Base-by-base conservation (phyloP, 306 rosid species). In the Malus asiatica region DNA sequence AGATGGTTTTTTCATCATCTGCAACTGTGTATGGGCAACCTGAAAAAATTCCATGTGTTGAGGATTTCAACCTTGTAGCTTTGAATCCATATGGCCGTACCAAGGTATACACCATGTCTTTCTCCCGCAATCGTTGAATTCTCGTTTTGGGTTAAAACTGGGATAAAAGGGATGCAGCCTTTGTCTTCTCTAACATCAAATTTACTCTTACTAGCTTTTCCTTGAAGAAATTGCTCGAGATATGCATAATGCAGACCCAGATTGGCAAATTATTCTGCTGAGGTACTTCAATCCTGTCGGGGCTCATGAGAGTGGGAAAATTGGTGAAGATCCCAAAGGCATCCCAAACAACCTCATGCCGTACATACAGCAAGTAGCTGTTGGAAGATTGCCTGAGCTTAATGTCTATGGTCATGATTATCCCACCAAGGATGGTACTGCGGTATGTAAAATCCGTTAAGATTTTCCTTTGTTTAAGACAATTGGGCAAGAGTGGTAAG, bases 241-340 rank as follows among this genome's bases (percentile, higher is more conserved):
- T 71, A 89, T 92, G 78, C 92, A 90, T 20, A 89, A 70, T 71
- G 98, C 96, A 30, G 98, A 92, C 72, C 92, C 92, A 71, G 96
- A 85, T 73, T 95, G 98, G 97, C 84, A 77, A 74, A 90, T 90
- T 81, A 86, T 95, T 63, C 79, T 92, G 71, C 73, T 95, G 73
- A 89, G 98, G 78, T 92, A 95, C 88, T 95, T 95, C 90, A 95
- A 95, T 65, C 98, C 98, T 13, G 97, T 95, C 13, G 98, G 98
- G 51, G 96, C 96, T 72, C 97, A 95, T 72, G 96, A 95, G 81
- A 95, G 97, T 86, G 98, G 98, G 19, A 79, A 68, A 82, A 83
- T 95, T 23, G 98, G 98, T 74, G 98, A 95, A 90, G 97, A 95
- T 79, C 98, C 97, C 11, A 92, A 79, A 81, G 98, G 98, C 38